A percentile compares a stretch with the other conserved stretches of the same genome.
Evolutionary conservation across 768 basidiomycete species (phyloP).

Genomic region (Psilocybe cyanescens): DNA sequence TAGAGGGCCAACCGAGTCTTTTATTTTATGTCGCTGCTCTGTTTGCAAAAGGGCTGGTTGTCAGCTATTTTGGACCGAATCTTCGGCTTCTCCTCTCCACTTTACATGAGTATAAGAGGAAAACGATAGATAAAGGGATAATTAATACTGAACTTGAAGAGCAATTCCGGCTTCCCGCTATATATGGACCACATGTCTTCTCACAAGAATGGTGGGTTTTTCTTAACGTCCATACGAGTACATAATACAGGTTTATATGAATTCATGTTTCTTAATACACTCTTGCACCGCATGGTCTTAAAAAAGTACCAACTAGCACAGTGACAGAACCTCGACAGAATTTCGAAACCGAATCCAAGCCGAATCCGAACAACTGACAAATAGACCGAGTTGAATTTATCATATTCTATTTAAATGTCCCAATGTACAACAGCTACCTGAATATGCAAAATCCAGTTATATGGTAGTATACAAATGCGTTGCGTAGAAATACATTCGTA

Average conservation of each 20-base stretch:
- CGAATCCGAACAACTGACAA: too few relatives aligned
- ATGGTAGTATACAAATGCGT: too few relatives aligned
- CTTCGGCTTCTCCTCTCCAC: not conserved
- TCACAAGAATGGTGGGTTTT: constrained; percentile 3
- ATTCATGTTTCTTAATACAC: too few relatives aligned
- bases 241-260: not conserved
- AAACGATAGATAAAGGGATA: constrained; percentile 1
- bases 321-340: too few relatives aligned
- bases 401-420: too few relatives aligned
- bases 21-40: constrained; percentile 3
- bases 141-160: not conserved
- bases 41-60: not conserved
- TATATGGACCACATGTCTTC: constrained; percentile 5
- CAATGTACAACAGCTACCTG: too few relatives aligned
- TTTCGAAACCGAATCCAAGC: too few relatives aligned
- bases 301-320: too few relatives aligned
- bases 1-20: constrained; percentile 3
- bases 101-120: not conserved
- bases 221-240: not conserved
- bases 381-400: too few relatives aligned
- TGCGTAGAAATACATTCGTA: too few relatives aligned
- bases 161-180: not conserved
- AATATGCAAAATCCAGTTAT: too few relatives aligned
- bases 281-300: too few relatives aligned
- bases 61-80: not conserved